A percentile compares a stretch with the other conserved stretches of the same genome.
phyloP scores from a whole-genome alignment of 441 rosid species.

The Eutrema salsugineum region DNA sequence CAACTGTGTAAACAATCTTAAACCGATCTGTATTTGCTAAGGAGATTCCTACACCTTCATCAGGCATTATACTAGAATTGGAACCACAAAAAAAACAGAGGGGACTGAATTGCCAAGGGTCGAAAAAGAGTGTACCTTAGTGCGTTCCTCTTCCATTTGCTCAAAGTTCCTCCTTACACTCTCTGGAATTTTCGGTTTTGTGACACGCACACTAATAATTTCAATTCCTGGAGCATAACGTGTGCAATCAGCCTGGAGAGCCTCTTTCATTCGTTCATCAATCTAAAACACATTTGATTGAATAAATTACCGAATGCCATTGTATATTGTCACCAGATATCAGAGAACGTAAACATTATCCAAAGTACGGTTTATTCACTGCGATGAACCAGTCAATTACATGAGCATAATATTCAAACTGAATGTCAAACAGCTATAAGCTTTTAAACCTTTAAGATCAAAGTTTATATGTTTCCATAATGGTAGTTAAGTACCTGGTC shows the following conservation, averaged over 20 bases:
- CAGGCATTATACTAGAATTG: background rate
- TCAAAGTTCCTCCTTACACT: constrained; percentile 79
- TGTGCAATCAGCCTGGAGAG: constrained; percentile 89
- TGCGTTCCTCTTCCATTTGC: constrained; percentile 95
- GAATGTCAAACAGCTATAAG: background rate
- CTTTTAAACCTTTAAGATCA: background rate
- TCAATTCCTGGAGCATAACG: constrained; percentile 92
- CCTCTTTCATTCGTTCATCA: constrained; percentile 96
- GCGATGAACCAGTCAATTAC: background rate
- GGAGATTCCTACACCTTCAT: background rate
- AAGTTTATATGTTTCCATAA: background rate
- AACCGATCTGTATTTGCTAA: background rate
- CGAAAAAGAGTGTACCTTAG: constrained; percentile 52
- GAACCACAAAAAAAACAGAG: background rate
- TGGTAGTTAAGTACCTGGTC: constrained; percentile 59
- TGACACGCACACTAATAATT: constrained; percentile 84
- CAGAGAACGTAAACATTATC: background rate
- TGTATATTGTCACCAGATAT: background rate
- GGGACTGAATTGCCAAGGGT: background rate
- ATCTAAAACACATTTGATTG: constrained; percentile 42
- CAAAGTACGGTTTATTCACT: background rate
- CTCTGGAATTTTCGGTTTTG: constrained; percentile 78
- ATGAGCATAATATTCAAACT: background rate
- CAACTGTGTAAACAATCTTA: background rate
- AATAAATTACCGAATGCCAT: background rate